Evolutionary conservation across 345 rosid genomes (phyloP), one percentile per base, ranked within the genome.

Genomic region (Eucalyptus microcorys): DNA sequence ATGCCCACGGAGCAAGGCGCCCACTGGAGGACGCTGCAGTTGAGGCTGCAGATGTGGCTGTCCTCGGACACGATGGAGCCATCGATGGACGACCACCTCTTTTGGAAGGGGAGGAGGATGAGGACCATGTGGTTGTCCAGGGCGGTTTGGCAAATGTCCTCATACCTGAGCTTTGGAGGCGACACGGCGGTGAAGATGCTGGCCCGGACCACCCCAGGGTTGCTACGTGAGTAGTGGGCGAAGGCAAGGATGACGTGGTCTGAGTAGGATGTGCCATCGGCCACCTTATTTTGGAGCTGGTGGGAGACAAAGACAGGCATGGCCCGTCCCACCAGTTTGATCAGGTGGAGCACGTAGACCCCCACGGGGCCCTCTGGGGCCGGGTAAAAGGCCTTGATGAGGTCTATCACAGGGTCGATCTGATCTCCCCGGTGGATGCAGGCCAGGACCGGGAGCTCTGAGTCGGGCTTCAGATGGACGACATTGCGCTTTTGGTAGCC

Each of bases 1-100:
- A 94, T 92, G 13, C 93, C 98, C 1, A 95, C 93, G 21, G 96
- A 96, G 88, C 98, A 96, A 3, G 97, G 96, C 0, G 97, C 92
- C 22, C 89, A 80, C 37, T 93, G 91, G 1, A 95, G 94, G 61
- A 95, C 95, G 14, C 88, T 91, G n/a, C 88, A 49, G 80, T 96
- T 96, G 8, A 95, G 90, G 52, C 87, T 43, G 89, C 92, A 42
- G 4, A 92, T 85, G 53, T 48, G 87, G 52, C 89, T 90, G 19
- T 94, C 94, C 24, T 4, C 94, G 90, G 85, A 89, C 89, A 37
- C 57, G 40, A 87, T 91, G 16, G 92, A 68, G 87, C 52, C 1
- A 91, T 95, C 94, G 27, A 92, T 92, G 3, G 86, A 85, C 2
- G 91, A 90, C 96, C 97, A 93, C 79, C 55, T 94, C 21, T 90